Evolutionary conservation across 352 stramenopile species (phyloP).

Genomic region (Pythium periplocum): DNA sequence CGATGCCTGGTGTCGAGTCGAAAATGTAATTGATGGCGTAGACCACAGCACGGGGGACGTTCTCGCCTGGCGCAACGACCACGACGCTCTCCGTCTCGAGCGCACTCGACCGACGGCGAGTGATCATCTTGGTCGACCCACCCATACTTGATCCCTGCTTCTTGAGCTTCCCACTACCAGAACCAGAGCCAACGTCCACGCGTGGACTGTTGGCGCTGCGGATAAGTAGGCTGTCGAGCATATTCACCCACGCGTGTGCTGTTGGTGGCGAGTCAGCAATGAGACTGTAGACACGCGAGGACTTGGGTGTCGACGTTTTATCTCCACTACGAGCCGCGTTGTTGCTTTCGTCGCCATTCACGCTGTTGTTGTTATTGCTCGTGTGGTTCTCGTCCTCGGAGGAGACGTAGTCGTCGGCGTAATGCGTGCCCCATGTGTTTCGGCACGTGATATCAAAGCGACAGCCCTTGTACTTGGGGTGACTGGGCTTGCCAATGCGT

Average conservation of each 20-base stretch:
- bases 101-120: constrained; percentile 32
- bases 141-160: constrained; percentile 9
- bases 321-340: constrained; percentile 13
- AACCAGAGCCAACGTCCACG: constrained; percentile 25
- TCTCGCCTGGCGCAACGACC: constrained; percentile 30
- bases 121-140: constrained; percentile 19
- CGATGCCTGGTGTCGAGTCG: constrained; percentile 70
- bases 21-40: constrained; percentile 81
- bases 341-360: constrained; percentile 19
- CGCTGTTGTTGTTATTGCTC: constrained; percentile 20
- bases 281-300: constrained; percentile 68
- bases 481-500: constrained; percentile 68
- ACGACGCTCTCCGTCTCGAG: constrained; percentile 46
- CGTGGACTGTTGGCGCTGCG: constrained; percentile 76
- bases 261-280: constrained; percentile 74
- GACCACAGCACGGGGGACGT: constrained; percentile 47
- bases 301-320: constrained; percentile 50
- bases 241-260: constrained; percentile 66
- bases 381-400: constrained; percentile 62
- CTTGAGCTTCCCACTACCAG: neutral
- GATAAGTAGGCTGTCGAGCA: constrained; percentile 62
- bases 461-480: constrained; percentile 79
- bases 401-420: constrained; percentile 75
- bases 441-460: constrained; percentile 82
- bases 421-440: constrained; percentile 72